Base-by-base conservation (phyloP, 2,329 filamentous ascomycete species). In the Claviceps lovelessii region DNA sequence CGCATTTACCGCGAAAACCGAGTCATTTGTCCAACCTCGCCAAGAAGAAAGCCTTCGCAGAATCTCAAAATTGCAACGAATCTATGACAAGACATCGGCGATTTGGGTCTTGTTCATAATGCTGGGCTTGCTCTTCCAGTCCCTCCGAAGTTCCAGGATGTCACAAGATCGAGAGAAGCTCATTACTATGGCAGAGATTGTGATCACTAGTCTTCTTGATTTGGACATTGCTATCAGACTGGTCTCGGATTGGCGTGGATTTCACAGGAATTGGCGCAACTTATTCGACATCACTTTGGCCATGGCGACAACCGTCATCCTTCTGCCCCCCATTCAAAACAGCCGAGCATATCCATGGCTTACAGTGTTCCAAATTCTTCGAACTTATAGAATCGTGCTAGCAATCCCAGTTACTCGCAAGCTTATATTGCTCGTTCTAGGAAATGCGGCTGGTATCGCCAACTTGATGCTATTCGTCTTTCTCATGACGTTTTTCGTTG, bases 401-500 rank as follows among this genome's bases (percentile, higher is more conserved):
- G 90, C 89, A 17, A 81, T 98, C 46, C 84, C 90, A 5, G 81
- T 96, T 61, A 98, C 90, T 0, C 79, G 88, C 58, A 85, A 90
- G 59, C 79, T 98, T 53, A 93, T 98, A 65, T 73, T 86, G 60
- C 78, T 94, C 39, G 93, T 98, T 3, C 78, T 98, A 57, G 86
- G 93, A 58, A 97, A 97, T 66, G 85, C 90, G 5, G 81, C 84
- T 48, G 94, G 94, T 86, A 85, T 98, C 58, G 79, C 87, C 44
- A 98, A 98, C 65, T 74, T 98, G 58, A 94, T 98, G 72, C 75
- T 97, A 19, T 98, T 98, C 67, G 90, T 98, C 63, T 95, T 97
- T 65, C 76, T 98, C 52, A 88, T 96, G 64, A 96, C 90, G 0
- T 97, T 95, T 64, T 76, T 98, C 49, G 87, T 90, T 61, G 86